Conservation (phyloP, 352 stramenopile species). For the Phytophthora pinifolia region DNA sequence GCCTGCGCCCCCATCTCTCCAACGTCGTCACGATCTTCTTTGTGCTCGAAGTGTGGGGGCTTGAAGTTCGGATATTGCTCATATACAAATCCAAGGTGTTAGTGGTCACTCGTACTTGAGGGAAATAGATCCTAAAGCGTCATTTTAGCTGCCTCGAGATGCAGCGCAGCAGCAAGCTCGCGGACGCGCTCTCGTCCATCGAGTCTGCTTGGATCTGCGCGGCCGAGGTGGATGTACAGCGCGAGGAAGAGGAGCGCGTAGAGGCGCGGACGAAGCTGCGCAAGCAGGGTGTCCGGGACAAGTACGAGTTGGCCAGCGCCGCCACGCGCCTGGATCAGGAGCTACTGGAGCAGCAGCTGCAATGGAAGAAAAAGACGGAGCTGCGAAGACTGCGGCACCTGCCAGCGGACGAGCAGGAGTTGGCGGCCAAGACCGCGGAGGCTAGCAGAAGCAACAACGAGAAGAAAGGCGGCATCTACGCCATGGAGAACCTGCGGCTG, state of each 20-base stretch:
- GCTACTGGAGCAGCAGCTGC: conserved; percentile 48
- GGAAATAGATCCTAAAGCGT: too few relatives aligned
- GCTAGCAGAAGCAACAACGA: conserved; percentile 34
- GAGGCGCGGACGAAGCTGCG: conserved; percentile 13
- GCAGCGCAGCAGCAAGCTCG: conserved; percentile 34
- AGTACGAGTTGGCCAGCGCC: conserved; percentile 50
- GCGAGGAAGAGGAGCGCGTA: conserved; percentile 45
- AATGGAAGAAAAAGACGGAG: conserved; percentile 32
- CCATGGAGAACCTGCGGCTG: conserved; percentile 65
- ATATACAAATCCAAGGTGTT: too few relatives aligned
- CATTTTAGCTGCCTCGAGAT: conserved; percentile 13
- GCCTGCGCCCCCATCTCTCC: conserved; percentile 29
- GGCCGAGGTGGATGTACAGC: conserved; percentile 50
- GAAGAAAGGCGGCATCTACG: conserved; percentile 42
- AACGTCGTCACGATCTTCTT: too few relatives aligned
- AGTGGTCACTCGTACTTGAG: too few relatives aligned
- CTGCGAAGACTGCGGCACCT: conserved; percentile 15
- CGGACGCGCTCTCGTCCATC: conserved; percentile 35
- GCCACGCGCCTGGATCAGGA: conserved; percentile 50
- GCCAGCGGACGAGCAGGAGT: conserved; percentile 7
- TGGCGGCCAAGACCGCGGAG: conserved; percentile 6
- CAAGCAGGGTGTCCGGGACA: conserved; percentile 35
- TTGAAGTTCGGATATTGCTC: too few relatives aligned
- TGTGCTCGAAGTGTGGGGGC: too few relatives aligned
- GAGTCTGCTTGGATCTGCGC: conserved; percentile 65